phyloP scores from a whole-genome alignment of 495 filamentous ascomycete species.

The Collariella sp. region DNA sequence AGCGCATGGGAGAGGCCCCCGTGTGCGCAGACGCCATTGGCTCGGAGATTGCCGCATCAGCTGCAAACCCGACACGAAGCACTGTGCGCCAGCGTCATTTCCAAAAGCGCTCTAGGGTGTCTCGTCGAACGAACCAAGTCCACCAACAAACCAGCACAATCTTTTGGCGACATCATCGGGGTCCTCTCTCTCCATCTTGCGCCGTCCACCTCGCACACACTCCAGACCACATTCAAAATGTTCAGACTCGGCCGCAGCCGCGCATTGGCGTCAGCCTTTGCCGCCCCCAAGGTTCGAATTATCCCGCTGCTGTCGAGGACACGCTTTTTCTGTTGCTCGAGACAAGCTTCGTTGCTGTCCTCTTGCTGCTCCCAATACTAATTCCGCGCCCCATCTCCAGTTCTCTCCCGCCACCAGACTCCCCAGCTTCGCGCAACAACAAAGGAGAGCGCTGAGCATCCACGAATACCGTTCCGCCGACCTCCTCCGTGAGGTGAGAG shows the following conservation, averaged over 20 bases:
- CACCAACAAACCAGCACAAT: no score
- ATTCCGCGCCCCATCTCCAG: slow-evolving; percentile 16
- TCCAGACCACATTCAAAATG: slow-evolving; percentile 26
- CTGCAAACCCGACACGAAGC: slow-evolving; percentile 3
- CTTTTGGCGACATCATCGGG: slow-evolving; percentile 8
- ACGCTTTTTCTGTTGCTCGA: not conserved
- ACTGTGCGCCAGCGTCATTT: slow-evolving; percentile 22
- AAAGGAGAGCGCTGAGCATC: slow-evolving; percentile 75
- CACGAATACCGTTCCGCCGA: slow-evolving; percentile 95
- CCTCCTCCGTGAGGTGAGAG: slow-evolving; percentile 67
- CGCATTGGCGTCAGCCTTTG: slow-evolving; percentile 41
- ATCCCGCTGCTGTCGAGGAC: not conserved
- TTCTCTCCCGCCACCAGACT: slow-evolving; percentile 37
- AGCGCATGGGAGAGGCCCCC: no score
- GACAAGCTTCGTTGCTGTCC: no score
- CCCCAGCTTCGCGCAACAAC: slow-evolving; percentile 50
- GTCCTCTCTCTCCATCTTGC: slow-evolving; percentile 1
- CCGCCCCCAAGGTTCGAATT: slow-evolving; percentile 37
- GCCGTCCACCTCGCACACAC: not conserved
- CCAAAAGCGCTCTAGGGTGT: slow-evolving; percentile 2
- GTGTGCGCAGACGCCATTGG: no score
- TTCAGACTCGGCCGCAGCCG: slow-evolving; percentile 42
- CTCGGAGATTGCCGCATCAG: slow-evolving; percentile 13
- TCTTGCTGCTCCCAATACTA: slow-evolving; percentile 6
- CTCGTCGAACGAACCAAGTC: not conserved